A percentile compares a stretch with the other conserved stretches of the same genome.
phyloP scores from a whole-genome alignment of 1,139 yeast species.

The Taiozyma onychis region DNA sequence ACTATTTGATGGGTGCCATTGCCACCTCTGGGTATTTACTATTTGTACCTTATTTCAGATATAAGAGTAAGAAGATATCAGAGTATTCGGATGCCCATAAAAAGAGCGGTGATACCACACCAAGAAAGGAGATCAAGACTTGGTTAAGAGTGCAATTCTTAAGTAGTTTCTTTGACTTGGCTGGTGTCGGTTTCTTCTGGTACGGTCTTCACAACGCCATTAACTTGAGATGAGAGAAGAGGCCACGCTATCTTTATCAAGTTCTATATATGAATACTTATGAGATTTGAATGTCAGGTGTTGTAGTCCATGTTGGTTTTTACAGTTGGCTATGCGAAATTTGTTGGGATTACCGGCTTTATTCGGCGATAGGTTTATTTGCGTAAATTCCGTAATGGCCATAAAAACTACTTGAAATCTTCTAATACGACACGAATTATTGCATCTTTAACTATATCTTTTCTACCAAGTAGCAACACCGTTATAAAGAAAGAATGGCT shows the following conservation, averaged over 20 bases:
- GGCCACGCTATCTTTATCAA: background rate
- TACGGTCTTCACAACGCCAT: conserved; percentile 13
- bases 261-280: background rate
- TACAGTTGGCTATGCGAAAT: background rate
- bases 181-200: conserved; percentile 12
- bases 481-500: background rate
- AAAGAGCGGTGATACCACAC: conserved; percentile 3
- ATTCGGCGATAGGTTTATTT: background rate
- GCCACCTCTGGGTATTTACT: conserved; percentile 10
- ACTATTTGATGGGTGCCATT: conserved; percentile 13
- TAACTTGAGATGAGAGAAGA: conserved; percentile 2
- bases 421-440: background rate
- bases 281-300: background rate
- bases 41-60: conserved; percentile 14
- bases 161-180: conserved; percentile 12
- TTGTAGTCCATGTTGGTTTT: background rate
- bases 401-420: background rate
- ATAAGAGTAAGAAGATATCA: conserved; percentile 9
- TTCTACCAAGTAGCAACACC: background rate
- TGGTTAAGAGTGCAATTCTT: conserved; percentile 9
- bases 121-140: conserved; percentile 10
- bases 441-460: background rate
- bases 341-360: background rate
- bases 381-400: background rate
- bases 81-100: conserved; percentile 4